Percentiles rank a stretch among this genome's conserved stretches.
phyloP scores from a whole-genome alignment of 2,329 filamentous ascomycete genomes.

The Penicillium sp. region DNA sequence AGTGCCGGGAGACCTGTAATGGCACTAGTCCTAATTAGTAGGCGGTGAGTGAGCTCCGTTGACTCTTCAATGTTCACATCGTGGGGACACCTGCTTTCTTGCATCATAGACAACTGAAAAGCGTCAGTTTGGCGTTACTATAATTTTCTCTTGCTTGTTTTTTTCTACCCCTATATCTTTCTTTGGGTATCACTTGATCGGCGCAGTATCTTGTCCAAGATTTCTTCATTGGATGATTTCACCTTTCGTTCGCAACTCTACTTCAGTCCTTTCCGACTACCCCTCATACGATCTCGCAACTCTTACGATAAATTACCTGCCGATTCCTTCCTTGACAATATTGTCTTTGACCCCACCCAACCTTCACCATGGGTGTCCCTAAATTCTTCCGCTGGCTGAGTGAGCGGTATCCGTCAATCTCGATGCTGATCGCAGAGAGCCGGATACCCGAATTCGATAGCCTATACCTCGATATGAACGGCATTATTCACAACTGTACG shows the following conservation, averaged over 20 bases:
- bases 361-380: constrained; percentile 62
- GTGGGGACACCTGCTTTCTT: constrained; percentile 6
- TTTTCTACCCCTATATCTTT: neutral
- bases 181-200: neutral
- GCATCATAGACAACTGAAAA: constrained; percentile 11
- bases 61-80: constrained; percentile 9
- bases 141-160: neutral
- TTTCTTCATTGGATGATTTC: constrained; percentile 4
- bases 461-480: constrained; percentile 89
- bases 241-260: constrained; percentile 12
- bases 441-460: constrained; percentile 98
- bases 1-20: constrained; percentile 9
- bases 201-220: constrained; percentile 3
- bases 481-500: constrained; percentile 99
- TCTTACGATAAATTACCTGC: constrained; percentile 1
- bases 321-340: neutral
- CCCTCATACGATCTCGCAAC: neutral
- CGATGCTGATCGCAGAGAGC: constrained; percentile 96
- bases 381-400: constrained; percentile 99
- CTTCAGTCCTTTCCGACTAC: constrained; percentile 4
- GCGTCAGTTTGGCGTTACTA: constrained; percentile 1
- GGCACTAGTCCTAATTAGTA: constrained; percentile 25
- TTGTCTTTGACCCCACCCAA: constrained; percentile 2
- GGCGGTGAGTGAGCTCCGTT: constrained; percentile 26
- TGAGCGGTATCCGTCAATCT: constrained; percentile 97